Evolutionary conservation across 2,329 filamentous ascomycete genomes (phyloP), one percentile per base, ranked within the genome.

Genomic region (Chaetomiaceae sp.): DNA sequence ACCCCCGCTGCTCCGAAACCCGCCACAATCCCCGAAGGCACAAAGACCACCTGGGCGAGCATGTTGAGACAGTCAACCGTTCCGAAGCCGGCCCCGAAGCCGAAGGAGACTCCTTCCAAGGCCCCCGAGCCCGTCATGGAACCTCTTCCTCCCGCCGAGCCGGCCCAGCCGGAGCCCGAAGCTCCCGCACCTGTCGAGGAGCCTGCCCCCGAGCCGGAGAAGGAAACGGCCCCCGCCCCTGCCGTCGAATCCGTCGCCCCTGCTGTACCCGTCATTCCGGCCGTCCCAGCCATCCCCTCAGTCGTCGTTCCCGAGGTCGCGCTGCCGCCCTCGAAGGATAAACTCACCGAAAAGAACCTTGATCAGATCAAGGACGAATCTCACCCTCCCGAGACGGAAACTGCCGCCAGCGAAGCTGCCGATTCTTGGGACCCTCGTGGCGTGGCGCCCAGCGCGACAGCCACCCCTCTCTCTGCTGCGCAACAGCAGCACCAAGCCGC

Each of bases 331-430:
- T 81, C 89, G 22, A 86, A 88, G 72, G 89, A 91, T 69, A 84
- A 91, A 65, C 81, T 97, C 61, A 97, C 92, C 25, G 85, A 92
- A 74, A 87, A 85, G 63, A 97, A 97, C 72, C 86, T 97, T 54
- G 91, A 96, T 69, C 89, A 92, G 72, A 80, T 97, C 63, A 87
- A 85, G 60, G 91, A 96, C 72, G 80, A 79, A 52, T 95, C 92
- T 39, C 76, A 83, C 53, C 88, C 89, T 37, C 82, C 86, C 19
- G 80, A 85, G 43, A 92, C 89, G 50, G 87, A 85, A 61, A 96
- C 92, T 43, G 88, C 84, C 60, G 90, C 89, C 59, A 96, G 91
- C 79, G 96, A 91, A 55, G 78, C 89, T 60, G 88, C 90, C 63
- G 94, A 92, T 71, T 91, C 89, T 17, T 85, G 88, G 76, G 89